Percentiles rank a stretch among this genome's conserved stretches.
Evolutionary conservation across 2,329 filamentous ascomycete species (phyloP).

Genomic region (Fusarium sp.): DNA sequence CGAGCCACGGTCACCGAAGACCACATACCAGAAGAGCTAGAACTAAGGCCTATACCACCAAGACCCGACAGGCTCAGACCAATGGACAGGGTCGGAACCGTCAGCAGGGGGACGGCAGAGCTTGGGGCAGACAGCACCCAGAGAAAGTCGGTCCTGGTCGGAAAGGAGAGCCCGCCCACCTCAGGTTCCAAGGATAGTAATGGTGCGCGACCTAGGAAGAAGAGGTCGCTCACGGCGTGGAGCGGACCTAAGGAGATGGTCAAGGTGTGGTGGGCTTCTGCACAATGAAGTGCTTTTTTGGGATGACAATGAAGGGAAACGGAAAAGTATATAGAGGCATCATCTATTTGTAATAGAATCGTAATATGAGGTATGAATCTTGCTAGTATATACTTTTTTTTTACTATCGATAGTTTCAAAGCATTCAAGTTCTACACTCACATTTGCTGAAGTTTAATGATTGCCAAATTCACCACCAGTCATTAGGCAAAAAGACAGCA

Average conservation of each 20-base stretch:
- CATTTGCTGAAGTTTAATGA: neutral
- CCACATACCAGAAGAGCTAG: constrained; percentile 36
- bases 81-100: constrained; percentile 31
- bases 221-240: constrained; percentile 31
- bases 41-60: constrained; percentile 39
- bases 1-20: constrained; percentile 29
- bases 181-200: constrained; percentile 4
- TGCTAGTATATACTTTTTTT: neutral
- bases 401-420: neutral
- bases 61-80: constrained; percentile 24
- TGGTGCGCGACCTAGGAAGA: constrained; percentile 21
- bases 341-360: constrained; percentile 10
- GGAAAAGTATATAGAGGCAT: constrained; percentile 26
- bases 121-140: constrained; percentile 30
- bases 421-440: neutral
- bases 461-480: neutral
- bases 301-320: neutral
- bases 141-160: constrained; percentile 36
- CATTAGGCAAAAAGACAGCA: neutral
- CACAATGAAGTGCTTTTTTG: constrained; percentile 4
- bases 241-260: constrained; percentile 41
- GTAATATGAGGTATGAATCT: constrained; percentile 25
- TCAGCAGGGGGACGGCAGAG: constrained; percentile 34
- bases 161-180: constrained; percentile 18
- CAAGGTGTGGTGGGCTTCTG: constrained; percentile 42